Conservation (phyloP, 2,329 filamentous ascomycete genomes). For the Ophiobolus disseminans region DNA sequence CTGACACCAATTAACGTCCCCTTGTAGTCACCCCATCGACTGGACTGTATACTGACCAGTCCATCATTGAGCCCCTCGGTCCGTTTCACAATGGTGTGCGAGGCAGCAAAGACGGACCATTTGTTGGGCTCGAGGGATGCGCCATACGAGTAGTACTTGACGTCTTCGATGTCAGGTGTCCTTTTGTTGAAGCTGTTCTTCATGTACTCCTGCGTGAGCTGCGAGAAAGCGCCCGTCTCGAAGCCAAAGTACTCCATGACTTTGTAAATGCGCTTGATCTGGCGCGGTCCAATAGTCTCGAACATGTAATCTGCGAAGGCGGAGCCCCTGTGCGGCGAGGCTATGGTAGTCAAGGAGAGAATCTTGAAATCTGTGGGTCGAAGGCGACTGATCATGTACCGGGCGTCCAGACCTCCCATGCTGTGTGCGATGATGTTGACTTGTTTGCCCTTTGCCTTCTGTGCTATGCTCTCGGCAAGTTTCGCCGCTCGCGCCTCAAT, state of each 20-base stretch:
- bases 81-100: slow-evolving; percentile 61
- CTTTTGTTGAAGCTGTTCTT: slow-evolving; percentile 64
- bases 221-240: slow-evolving; percentile 67
- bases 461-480: slow-evolving; percentile 61
- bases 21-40: slow-evolving; percentile 68
- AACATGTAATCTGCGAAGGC: slow-evolving; percentile 69
- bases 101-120: slow-evolving; percentile 64
- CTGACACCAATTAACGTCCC: slow-evolving; percentile 69
- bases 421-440: slow-evolving; percentile 73
- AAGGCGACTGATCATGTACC: slow-evolving; percentile 69
- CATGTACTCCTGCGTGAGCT: slow-evolving; percentile 67
- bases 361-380: slow-evolving; percentile 74
- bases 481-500: slow-evolving; percentile 65
- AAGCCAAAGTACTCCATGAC: slow-evolving; percentile 62
- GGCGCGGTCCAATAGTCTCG: slow-evolving; percentile 61
- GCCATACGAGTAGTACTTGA: slow-evolving; percentile 70
- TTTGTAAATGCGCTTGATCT: slow-evolving; percentile 63
- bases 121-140: slow-evolving; percentile 63
- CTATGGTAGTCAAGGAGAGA: slow-evolving; percentile 69
- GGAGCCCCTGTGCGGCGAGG: slow-evolving; percentile 67
- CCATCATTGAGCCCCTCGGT: slow-evolving; percentile 68
- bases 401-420: slow-evolving; percentile 66
- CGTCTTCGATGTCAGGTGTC: slow-evolving; percentile 62
- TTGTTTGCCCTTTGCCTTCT: slow-evolving; percentile 61
- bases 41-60: slow-evolving; percentile 65